Base-by-base conservation (phyloP, 345 rosid genomes). In the Microthlaspi erraticum region DNA sequence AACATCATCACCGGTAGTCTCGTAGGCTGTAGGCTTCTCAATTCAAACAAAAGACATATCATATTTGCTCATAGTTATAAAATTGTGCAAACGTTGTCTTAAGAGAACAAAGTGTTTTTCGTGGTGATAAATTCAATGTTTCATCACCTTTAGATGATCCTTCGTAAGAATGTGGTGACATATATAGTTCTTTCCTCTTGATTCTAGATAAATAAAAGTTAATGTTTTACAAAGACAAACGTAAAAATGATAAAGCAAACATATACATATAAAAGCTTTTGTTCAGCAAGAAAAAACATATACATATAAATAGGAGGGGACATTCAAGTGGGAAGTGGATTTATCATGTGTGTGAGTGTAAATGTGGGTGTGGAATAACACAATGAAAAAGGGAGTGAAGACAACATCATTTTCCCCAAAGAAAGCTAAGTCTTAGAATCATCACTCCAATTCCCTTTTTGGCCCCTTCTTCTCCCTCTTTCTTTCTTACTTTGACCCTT, bases 391-490 rank as follows among this genome's bases (percentile, higher is more conserved):
- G 68, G 13, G 57, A 60, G 62, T 68, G 79, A 70, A 76, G 79
- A 76, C 79, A 76, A 70, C 71, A 76, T 76, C 75, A 76, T 76
- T 70, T 38, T 41, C 79, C 66, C 37, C 79, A 70, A 76, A 76
- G 79, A 76, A 76, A 76, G 71, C 75, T 61, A 63, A 76, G 50
- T 63, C 65, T 49, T 70, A 46, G 76, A 70, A 76, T 76, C 79
- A 76, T 76, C 79, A 76, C 75, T 61, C 64, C 66, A 62, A 16
- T 48, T 64, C 74, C 70, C 67, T 55, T 76, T 70, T 70, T 53
- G 62, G 66, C 53, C 75, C 79, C 70, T 42, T 61, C 64, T 51
- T 56, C 52, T 51, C 23, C 48, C 37, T 16, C 26, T 66, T 65
- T 48, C 37, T 16, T 73, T 74, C 49, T 72, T 60, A 42, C 57